phyloP scores from a whole-genome alignment of 108 stramenopile genomes.

The Heterococcus sp. region DNA sequence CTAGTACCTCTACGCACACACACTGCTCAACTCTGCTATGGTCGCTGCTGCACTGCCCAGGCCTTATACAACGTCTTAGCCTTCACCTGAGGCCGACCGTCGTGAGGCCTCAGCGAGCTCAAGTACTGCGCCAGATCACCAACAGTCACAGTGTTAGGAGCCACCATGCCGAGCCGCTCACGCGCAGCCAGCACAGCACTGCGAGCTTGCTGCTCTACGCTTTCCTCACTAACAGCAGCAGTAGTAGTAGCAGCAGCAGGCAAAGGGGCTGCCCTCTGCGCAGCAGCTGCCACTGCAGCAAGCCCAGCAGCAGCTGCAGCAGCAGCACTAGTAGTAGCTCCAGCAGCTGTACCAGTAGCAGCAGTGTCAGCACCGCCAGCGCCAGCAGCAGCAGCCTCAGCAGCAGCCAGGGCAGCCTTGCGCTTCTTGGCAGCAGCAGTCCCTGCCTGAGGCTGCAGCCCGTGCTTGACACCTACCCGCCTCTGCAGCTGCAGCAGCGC shows the following conservation, averaged over 20 bases:
- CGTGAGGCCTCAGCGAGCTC: not conserved
- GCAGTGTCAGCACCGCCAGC: not conserved
- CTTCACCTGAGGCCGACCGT: not conserved
- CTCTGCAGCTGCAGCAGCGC: not conserved
- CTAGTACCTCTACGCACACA: not conserved
- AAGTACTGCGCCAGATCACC: not conserved
- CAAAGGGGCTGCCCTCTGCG: not conserved
- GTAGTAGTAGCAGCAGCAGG: no score
- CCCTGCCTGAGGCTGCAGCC: not conserved
- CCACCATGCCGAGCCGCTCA: not conserved
- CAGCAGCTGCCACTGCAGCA: not conserved
- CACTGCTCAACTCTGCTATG: not conserved
- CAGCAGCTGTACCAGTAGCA: not conserved
- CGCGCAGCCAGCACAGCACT: not conserved
- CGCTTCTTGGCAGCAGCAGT: not conserved
- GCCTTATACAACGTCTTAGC: not conserved
- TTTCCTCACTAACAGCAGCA: no score
- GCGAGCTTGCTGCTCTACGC: no score
- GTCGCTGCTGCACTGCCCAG: not conserved
- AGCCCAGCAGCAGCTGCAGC: not conserved
- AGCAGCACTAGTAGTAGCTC: not conserved
- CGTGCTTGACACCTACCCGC: not conserved
- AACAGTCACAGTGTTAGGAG: not conserved
- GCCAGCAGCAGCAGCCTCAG: not conserved
- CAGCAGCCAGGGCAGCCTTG: not conserved